Percentiles rank a stretch among this genome's conserved stretches.
Evolutionary conservation across 2,329 filamentous ascomycete genomes (phyloP).

Genomic region (Decorospora gaudefroyi): DNA sequence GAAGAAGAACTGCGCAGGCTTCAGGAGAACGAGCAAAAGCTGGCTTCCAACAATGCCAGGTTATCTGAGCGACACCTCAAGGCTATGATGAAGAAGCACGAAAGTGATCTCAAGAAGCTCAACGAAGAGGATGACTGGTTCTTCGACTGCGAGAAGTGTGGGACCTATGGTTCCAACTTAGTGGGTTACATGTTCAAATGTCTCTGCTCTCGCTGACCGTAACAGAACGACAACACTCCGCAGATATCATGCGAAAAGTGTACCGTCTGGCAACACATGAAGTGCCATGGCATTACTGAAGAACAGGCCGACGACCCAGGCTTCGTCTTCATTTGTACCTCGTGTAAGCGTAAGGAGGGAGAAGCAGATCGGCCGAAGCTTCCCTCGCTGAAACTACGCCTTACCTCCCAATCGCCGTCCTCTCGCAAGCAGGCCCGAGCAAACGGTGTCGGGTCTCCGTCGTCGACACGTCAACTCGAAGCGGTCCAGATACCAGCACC

Average conservation of each 20-base stretch:
- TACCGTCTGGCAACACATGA: conserved; percentile 96
- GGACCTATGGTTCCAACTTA: conserved; percentile 80
- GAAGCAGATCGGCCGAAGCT: conserved; percentile 65
- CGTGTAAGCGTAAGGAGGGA: conserved; percentile 72
- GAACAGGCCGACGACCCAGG: conserved; percentile 73
- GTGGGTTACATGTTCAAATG: conserved; percentile 43
- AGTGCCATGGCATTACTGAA: conserved; percentile 80
- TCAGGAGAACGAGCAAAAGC: conserved; percentile 72
- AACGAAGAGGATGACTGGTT: conserved; percentile 79
- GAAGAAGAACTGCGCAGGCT: conserved; percentile 81
- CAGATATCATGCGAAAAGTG: conserved; percentile 93
- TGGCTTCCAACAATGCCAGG: conserved; percentile 53
- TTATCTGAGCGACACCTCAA: conserved; percentile 80
- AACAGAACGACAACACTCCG: conserved; percentile 83
- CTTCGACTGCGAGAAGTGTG: conserved; percentile 89
- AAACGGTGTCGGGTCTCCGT: conserved; percentile 24
- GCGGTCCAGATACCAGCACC: conserved; percentile 31
- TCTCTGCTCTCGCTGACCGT: conserved; percentile 19
- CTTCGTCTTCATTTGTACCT: conserved; percentile 82
- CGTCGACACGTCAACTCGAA: conserved; percentile 18
- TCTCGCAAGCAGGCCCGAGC: conserved; percentile 18
- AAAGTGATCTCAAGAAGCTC: conserved; percentile 74
- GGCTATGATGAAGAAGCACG: conserved; percentile 77
- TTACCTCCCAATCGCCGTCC: conserved; percentile 56
- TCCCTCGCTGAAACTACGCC: conserved; percentile 63